Base-by-base conservation (phyloP, 148 eudicot species). In the Vaccinium corymbosum region DNA sequence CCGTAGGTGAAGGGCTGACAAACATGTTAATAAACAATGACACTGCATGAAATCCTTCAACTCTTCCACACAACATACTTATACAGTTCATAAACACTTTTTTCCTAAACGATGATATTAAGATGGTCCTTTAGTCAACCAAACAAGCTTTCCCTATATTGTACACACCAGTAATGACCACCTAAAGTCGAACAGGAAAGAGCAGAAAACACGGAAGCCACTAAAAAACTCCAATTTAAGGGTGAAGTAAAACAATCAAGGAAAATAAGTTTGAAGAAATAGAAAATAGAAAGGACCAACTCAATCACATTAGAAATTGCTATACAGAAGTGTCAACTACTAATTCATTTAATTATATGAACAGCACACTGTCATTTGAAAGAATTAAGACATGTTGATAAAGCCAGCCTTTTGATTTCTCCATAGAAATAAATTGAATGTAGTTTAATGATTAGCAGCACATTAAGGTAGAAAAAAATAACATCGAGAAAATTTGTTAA, bases 221-320 rank as follows among this genome's bases (percentile, higher is more conserved):
- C 64, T 13, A 25, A 16, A 72, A 27, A 79, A 29, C 62, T 52
- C 66, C 48, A 32, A n/a, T 79, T 15, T 72, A 11, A 16, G 46
- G 51, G 75, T 14, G 46, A 61, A 46, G 75, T 27, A 64, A 48
- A 56, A 16, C 52, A 22, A 62, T 27, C 38, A 6, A 20, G 20
- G 75, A 29, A 66, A 55, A 64, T 17, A 46, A 80, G 82, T 56
- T 25, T n/a, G 59, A 49, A 64, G 51, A 81, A 48, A 12, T 32
- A 29, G 72, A 62, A 46, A 46, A 12, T n/a, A 62, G 38, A 53
- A 22, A 15, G 29, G n/a, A 80, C 49, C 19, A 32, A 17, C 51
- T 80, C 25, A 57, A 57, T 80, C 71, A 61, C n/a, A 20, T 10
- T 80, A 57, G 27, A 57, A 19, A 22, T 57, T 32, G 22, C 49